Base-by-base conservation (phyloP, 2,329 filamentous ascomycete species). In the Chaetomium strumarium region DNA sequence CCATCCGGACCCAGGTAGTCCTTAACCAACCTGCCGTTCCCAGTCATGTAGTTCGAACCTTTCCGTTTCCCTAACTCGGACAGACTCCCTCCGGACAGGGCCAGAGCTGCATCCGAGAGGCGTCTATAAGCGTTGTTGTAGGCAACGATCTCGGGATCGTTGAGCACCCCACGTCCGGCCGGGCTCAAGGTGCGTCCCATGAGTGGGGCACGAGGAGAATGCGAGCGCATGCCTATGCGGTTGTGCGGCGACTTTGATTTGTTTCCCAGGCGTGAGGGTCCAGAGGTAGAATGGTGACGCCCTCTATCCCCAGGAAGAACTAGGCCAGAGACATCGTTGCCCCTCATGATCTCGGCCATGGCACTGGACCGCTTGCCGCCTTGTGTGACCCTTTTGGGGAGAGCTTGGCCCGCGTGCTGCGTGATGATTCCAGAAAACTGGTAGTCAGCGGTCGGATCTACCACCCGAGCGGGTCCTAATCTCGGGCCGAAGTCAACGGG, bases 61-160 rank as follows among this genome's bases (percentile, higher is more conserved):
- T 84, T 85, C 46, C 80, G 77, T 57, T 78, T 73, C 16, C 83
- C 77, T 19, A 88, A 71, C 46, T 75, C 73, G 7, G 84, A 77
- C 31, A 92, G 69, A 46, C 74, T 79, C 29, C 86, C 84, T 16
- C 80, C 77, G 5, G 84, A 83, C 30, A 76, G 77, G 3, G 81
- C 75, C 40, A 91, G 70, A 46, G 84, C 83, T 11, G 85, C 85
- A 64, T 91, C 85, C 1, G 86, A 89, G 16, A 90, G 71, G 53
- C 81, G 79, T 46, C 84, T 77, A 64, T 90, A 88, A 4, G 86
- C 84, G 57, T 75, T 85, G 53, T 78, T 81, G 68, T 87, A 79
- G 63, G 90, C 85, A 47, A 90, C 71, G 1, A 79, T 66, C 43
- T 79, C 76, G 11, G 81, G 83, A 49, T 82, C 81, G 39, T 81